Percentiles rank a stretch among this genome's conserved stretches.
phyloP scores from a whole-genome alignment of 2,329 filamentous ascomycete genomes.

The Beauveria sp. region DNA sequence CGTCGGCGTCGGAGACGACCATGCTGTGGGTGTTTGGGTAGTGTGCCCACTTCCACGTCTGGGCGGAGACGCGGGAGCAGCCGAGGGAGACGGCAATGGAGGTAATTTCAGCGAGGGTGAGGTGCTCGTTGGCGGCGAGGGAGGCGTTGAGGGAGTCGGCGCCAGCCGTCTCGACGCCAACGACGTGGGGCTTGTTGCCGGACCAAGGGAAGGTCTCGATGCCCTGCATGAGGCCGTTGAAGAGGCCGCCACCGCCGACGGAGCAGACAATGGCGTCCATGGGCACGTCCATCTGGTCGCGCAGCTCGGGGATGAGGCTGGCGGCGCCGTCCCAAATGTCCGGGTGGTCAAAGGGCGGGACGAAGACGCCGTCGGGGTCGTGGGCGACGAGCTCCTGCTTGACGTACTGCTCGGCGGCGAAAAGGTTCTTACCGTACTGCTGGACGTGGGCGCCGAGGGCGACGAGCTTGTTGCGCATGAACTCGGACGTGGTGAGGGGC shows the following conservation, averaged over 20 bases:
- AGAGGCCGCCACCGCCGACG: conserved; percentile 73
- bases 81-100: conserved; percentile 70
- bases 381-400: conserved; percentile 46
- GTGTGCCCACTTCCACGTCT: conserved; percentile 58
- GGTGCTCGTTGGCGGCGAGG: conserved; percentile 46
- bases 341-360: conserved; percentile 62
- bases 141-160: conserved; percentile 62
- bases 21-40: conserved; percentile 30
- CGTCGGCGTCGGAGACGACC: conserved; percentile 51
- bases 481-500: conserved; percentile 53
- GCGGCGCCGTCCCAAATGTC: conserved; percentile 60
- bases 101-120: conserved; percentile 64
- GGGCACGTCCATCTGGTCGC: conserved; percentile 32
- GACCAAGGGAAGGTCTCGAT: conserved; percentile 41
- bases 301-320: conserved; percentile 48
- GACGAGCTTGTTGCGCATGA: conserved; percentile 65
- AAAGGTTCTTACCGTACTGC: conserved; percentile 60
- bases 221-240: conserved; percentile 69
- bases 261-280: conserved; percentile 68
- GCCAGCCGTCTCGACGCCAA: conserved; percentile 71
- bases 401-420: conserved; percentile 62
- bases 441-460: conserved; percentile 63
- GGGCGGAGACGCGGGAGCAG: conserved; percentile 60
- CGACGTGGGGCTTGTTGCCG: conserved; percentile 38
- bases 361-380: conserved; percentile 52